phyloP scores from a whole-genome alignment of 495 filamentous ascomycete species.

The Pseudoneurospora amorphoporcata region DNA sequence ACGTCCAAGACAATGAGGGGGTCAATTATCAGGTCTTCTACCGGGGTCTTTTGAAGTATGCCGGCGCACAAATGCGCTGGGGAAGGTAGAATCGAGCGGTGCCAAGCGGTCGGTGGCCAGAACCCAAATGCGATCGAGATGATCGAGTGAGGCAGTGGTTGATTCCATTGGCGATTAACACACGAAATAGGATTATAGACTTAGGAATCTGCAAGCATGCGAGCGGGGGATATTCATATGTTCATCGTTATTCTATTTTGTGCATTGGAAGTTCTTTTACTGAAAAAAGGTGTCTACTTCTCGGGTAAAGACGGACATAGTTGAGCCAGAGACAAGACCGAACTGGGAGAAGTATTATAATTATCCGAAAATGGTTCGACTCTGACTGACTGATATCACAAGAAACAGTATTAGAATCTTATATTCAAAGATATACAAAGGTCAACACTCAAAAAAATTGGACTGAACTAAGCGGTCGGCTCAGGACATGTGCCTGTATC shows the following conservation, averaged over 20 bases:
- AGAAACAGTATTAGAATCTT: neutral
- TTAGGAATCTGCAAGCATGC: neutral
- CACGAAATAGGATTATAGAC: neutral
- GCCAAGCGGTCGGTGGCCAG: neutral
- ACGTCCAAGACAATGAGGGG: constrained; percentile 56
- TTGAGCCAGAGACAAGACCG: neutral
- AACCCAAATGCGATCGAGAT: neutral
- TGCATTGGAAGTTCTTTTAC: neutral
- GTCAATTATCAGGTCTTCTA: constrained; percentile 95
- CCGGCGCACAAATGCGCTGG: constrained; percentile 78
- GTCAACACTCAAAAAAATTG: neutral
- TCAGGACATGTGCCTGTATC: neutral
- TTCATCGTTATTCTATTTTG: neutral
- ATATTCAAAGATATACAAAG: neutral
- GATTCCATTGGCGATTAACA: neutral
- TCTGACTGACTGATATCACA: neutral
- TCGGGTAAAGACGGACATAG: neutral
- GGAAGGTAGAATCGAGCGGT: constrained; percentile 48
- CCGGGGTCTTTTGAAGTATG: constrained; percentile 69
- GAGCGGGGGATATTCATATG: neutral
- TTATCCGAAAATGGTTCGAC: neutral
- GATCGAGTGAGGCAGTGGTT: neutral
- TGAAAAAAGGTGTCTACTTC: neutral
- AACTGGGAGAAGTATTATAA: neutral
- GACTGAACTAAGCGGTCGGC: neutral